A percentile compares a stretch with the other conserved stretches of the same genome.
Evolutionary conservation across 768 basidiomycete genomes (phyloP).

Genomic region (Leccinum rimulosum): DNA sequence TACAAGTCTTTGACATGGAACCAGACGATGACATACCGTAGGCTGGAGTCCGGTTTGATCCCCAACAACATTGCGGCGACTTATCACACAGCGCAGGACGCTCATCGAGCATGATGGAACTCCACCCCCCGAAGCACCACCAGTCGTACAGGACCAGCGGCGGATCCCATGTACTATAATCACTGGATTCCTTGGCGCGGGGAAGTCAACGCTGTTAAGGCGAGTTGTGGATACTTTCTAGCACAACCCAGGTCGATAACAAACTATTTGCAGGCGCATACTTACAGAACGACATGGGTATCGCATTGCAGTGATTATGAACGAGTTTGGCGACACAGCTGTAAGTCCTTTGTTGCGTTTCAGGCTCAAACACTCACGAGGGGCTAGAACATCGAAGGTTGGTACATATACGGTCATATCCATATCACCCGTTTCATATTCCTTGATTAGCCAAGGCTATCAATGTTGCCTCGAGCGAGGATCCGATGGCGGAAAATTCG

Average conservation of each 20-base stretch:
- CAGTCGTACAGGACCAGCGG: slow-evolving; percentile 13
- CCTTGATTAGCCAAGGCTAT: slow-evolving; percentile 70
- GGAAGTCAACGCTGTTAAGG: slow-evolving; percentile 91
- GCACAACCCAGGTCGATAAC: background rate
- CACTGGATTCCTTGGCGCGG: slow-evolving; percentile 91
- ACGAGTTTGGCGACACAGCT: slow-evolving; percentile 95
- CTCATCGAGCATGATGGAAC: slow-evolving; percentile 32
- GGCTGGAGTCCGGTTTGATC: slow-evolving; percentile 23
- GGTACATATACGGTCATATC: slow-evolving; percentile 8
- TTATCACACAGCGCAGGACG: slow-evolving; percentile 19
- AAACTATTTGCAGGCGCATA: slow-evolving; percentile 58
- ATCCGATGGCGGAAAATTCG: slow-evolving; percentile 60
- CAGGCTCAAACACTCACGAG: slow-evolving; percentile 19
- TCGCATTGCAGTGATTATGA: slow-evolving; percentile 97
- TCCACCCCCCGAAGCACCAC: background rate
- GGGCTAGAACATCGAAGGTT: slow-evolving; percentile 87
- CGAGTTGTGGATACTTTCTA: slow-evolving; percentile 22
- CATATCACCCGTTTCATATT: background rate
- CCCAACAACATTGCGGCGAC: background rate
- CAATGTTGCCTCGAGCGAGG: slow-evolving; percentile 68
- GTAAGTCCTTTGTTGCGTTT: slow-evolving; percentile 41
- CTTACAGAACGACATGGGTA: slow-evolving; percentile 93
- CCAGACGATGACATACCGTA: slow-evolving; percentile 63
- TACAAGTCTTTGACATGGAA: slow-evolving; percentile 35
- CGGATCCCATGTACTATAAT: slow-evolving; percentile 89